Evolutionary conservation across 1,284 basidiomycete species (phyloP), one percentile per base, ranked within the genome.

Genomic region (Mycena sp.): DNA sequence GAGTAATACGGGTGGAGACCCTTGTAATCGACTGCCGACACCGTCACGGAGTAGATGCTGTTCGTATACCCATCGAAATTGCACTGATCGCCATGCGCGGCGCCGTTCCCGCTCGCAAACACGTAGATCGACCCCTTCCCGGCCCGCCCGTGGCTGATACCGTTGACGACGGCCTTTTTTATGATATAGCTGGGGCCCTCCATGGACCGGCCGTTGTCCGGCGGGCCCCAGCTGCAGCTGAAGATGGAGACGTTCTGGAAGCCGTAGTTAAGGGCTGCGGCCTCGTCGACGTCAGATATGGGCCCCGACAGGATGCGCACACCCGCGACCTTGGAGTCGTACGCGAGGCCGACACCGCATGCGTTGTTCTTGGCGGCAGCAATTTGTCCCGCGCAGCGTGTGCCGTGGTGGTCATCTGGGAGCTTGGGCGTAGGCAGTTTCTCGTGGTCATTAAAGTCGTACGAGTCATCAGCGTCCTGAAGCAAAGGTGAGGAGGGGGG

Each of bases 1-100:
- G 97, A 99, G 73, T 99, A 99, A 74, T 93, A 96, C 6, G 98
- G 98, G 74, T 98, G 97, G 41, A 94, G 79, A 16, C 58, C 97
- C 73, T 94, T 93, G 73, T 92, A 88, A 73, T 99, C 97, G 61
- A 98, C 85, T 0, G 98, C 95, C 10, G 95, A 92, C 29, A 99
- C 95, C 0, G 98, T 99, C 58, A 99, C 90, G 6, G 93, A 95
- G 79, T 96, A 99, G 68, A 99, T 98, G 69, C 92, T 95, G 76
- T 99, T 99, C 32, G 98, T 99, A 77, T 99, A 99, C 6, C 98
- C 98, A 71, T 99, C 98, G 75, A 99, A 99, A 78, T 99, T 99
- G 83, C 98, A 99, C 79, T 99, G 98, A 75, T 99, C 98, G 30
- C 93, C 94, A 54, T 85, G 85, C 3, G 87, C 87, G 25, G 95